Percentiles rank a stretch among this genome's conserved stretches.
phyloP scores from a whole-genome alignment of 164 flowering plant genomes.

The Kingdonia uniflora region DNA sequence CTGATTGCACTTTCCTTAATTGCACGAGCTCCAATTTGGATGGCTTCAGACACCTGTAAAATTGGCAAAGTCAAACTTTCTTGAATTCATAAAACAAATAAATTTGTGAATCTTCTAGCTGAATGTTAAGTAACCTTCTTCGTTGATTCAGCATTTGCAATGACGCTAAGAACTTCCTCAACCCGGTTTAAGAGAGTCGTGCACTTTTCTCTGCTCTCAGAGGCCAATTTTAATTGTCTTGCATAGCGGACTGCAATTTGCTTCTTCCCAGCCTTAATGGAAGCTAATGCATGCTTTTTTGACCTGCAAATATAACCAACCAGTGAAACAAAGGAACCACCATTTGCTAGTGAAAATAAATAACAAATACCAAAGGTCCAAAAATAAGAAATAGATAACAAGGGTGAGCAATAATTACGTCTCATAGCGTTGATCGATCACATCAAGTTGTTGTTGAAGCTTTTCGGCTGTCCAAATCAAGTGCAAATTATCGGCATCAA shows the following conservation, averaged over 20 bases:
- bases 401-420: conserved; percentile 25
- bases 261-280: conserved; percentile 50
- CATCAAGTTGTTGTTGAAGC: conserved; percentile 69
- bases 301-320: conserved; percentile 33
- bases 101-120: neutral
- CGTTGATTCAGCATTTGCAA: conserved; percentile 71
- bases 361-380: neutral
- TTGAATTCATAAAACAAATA: neutral
- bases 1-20: conserved; percentile 56
- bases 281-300: conserved; percentile 50
- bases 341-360: neutral
- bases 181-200: conserved; percentile 49
- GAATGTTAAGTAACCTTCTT: conserved; percentile 41
- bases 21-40: conserved; percentile 62
- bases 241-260: conserved; percentile 51
- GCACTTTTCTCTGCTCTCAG: conserved; percentile 63
- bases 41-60: conserved; percentile 73
- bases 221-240: conserved; percentile 46
- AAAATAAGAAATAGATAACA: neutral
- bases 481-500: conserved; percentile 54
- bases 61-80: neutral
- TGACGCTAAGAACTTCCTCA: conserved; percentile 61
- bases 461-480: conserved; percentile 68
- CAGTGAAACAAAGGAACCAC: neutral
- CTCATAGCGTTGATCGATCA: conserved; percentile 56